phyloP scores from a whole-genome alignment of 192 early-diverging fungal genomes.

The Allomyces javanicus region DNA sequence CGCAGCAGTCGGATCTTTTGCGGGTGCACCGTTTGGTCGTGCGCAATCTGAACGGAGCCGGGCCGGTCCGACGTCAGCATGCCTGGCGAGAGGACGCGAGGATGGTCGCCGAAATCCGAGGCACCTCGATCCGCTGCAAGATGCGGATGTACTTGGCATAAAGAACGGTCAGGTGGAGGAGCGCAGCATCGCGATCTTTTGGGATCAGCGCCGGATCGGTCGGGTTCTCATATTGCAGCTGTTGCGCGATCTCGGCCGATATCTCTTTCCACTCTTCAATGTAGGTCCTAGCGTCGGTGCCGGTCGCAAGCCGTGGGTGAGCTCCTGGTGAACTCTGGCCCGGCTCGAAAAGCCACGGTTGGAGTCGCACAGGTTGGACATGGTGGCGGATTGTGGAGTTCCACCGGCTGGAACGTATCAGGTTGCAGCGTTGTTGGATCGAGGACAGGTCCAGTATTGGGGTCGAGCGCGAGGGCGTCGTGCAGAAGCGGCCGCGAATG shows the following conservation, averaged over 20 bases:
- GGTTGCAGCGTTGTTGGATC: too few relatives aligned
- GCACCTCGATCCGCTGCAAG: slow-evolving; percentile 4
- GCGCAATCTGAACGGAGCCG: slow-evolving; percentile 17
- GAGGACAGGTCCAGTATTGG: too few relatives aligned
- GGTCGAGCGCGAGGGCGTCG: too few relatives aligned
- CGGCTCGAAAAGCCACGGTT: too few relatives aligned
- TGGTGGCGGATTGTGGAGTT: too few relatives aligned
- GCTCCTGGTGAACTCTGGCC: too few relatives aligned
- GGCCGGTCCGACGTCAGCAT: slow-evolving; percentile 17
- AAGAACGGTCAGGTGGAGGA: slow-evolving; percentile 30
- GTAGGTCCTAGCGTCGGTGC: neutral
- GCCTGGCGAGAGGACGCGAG: too few relatives aligned
- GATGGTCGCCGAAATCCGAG: too few relatives aligned
- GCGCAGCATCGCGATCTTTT: slow-evolving; percentile 28
- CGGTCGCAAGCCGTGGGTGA: too few relatives aligned
- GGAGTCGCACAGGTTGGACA: too few relatives aligned
- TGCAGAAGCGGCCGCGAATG: too few relatives aligned
- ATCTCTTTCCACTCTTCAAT: neutral
- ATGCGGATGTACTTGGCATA: slow-evolving; percentile 38
- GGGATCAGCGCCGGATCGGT: slow-evolving; percentile 22
- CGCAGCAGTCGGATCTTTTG: slow-evolving; percentile 34
- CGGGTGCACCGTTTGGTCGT: slow-evolving; percentile 38
- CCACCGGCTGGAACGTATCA: too few relatives aligned
- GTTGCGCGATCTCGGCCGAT: slow-evolving; percentile 14
- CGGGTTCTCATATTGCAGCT: slow-evolving; percentile 31